Conservation (phyloP, 2,329 filamentous ascomycete species). For the Dothiorella sarmentorum region DNA sequence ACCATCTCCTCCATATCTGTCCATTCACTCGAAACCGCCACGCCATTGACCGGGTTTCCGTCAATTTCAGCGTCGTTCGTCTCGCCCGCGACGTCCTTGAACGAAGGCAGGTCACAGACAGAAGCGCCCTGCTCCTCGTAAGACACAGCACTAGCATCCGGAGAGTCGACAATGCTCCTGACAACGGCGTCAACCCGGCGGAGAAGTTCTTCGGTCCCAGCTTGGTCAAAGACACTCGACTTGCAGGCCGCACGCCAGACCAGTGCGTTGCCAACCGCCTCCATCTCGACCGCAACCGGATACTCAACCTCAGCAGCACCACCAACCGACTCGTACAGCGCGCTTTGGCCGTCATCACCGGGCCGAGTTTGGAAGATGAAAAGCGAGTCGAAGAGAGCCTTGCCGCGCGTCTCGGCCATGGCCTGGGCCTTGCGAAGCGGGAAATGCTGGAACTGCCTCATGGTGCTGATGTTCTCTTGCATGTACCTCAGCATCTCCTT, state of each 20-base stretch:
- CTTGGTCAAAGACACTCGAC: conserved; percentile 48
- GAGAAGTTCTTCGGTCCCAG: conserved; percentile 53
- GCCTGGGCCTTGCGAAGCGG: conserved; percentile 68
- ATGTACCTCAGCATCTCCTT: conserved; percentile 66
- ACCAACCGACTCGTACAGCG: conserved; percentile 60
- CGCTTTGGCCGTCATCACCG: conserved; percentile 18
- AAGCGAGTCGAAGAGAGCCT: conserved; percentile 58
- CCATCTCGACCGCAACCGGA: conserved; percentile 77
- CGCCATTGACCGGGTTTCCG: not conserved
- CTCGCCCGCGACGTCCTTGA: conserved; percentile 31
- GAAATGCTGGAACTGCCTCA: conserved; percentile 71
- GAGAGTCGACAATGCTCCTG: conserved; percentile 49
- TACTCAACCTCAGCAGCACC: conserved; percentile 72
- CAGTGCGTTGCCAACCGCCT: conserved; percentile 54
- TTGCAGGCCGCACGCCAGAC: conserved; percentile 73
- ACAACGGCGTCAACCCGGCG: conserved; percentile 59
- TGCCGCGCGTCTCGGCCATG: conserved; percentile 44
- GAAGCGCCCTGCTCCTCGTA: conserved; percentile 54
- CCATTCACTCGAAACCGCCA: conserved; percentile 24
- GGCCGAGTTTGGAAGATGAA: conserved; percentile 63
- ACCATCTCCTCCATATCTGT: conserved; percentile 40
- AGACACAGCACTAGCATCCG: conserved; percentile 51
- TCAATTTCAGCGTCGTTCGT: not conserved
- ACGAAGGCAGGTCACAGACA: conserved; percentile 60
- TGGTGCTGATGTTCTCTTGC: conserved; percentile 64